Evolutionary conservation across 192 early-diverging fungal genomes (phyloP), one percentile per base, ranked within the genome.

Genomic region (Obelidium mucronatum): DNA sequence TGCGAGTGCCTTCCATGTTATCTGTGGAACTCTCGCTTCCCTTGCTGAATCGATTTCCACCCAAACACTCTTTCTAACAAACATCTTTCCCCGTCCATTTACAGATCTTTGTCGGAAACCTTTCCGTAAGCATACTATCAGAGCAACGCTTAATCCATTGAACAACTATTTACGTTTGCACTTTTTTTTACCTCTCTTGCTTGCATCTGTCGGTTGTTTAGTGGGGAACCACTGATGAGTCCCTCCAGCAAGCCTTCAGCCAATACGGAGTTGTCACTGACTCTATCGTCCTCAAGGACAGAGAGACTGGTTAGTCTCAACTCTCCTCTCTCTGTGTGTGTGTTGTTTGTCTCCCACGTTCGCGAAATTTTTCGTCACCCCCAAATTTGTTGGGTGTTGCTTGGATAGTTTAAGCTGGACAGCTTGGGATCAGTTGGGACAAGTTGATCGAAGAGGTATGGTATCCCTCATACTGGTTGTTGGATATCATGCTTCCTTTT

Each of bases 281-380:
- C 75, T 84, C 91, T 54, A 85, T 88, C 48, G 90, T 96, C 24
- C 80, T 93, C 63, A 84, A 65, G 55, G 92, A 93, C 74, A 87
- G 90, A 70, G 90, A 93, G 61, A 93, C 90, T 67, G 90, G 92
- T 93, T 88, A 85, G 84, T 37, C 3, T 5, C 1, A 6, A 6
- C 19, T 48, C 44, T 48, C 19, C 8, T 48, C 44, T 48, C n/a
- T n/a, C n/a, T 48, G 44, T 6, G 44, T 19, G 44, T 48, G 44
- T 48, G 44, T 48, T 48, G 44, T 48, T 48, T 48, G 44, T 15
- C 44, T 48, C 44, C 8, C 44, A 15, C 44, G 19, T 15, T 48
- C 11, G 44, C 44, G 44, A 48, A 48, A 48, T 15, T 48, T 48
- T 48, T 48, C 44, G 44, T 15, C 19, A 48, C 44, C 8, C 8